Evolutionary conservation across 202 grass and related monocot species (phyloP), one percentile per base, ranked within the genome.

Genomic region (Hordeum pubiflorum): DNA sequence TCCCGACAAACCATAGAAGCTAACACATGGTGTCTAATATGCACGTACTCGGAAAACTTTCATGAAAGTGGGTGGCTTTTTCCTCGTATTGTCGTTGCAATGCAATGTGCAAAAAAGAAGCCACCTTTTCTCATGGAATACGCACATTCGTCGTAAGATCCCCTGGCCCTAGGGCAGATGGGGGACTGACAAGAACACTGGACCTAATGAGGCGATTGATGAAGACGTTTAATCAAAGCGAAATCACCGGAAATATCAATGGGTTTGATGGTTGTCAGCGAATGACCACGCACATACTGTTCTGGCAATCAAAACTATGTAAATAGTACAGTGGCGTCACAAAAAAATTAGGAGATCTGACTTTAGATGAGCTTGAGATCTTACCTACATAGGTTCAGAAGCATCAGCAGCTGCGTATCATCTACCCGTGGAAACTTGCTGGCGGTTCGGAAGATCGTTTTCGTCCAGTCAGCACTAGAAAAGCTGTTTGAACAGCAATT

Each of bases 121-220:
- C 15, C 23, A 59, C 20, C 58, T 73, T 85, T 72, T 54, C 29
- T 43, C 40, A 63, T 70, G 52, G 52, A 85, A 59, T 13, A 65
- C 58, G 43, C 58, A 52, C 20, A 65, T 50, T 73, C 37, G 13
- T 20, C 34, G 39, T 50, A 50, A 67, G 57, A 66, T 66, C 20
- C 72, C 61, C 17, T 27, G 22, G 56, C 63, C 17, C 41, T 39
- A 46, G 14, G n/a, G 44, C 14, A 75, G 39, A 3, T 58, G 12
- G 0, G 9, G 0, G 33, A 57, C 20, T 82, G 82, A 89, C 29
- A 85, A 64, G 78, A 89, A 82, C 82, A 22, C 48, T 39, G 70
- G 14, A 89, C 72, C 82, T 73, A 89, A 82, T 40, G 27, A 66
- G 15, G 33, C 7, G 26, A 43, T 72, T 59, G 63, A 85, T 29